Evolutionary conservation across 305 asterid species (phyloP).

Genomic region (Solanum hybrid): DNA sequence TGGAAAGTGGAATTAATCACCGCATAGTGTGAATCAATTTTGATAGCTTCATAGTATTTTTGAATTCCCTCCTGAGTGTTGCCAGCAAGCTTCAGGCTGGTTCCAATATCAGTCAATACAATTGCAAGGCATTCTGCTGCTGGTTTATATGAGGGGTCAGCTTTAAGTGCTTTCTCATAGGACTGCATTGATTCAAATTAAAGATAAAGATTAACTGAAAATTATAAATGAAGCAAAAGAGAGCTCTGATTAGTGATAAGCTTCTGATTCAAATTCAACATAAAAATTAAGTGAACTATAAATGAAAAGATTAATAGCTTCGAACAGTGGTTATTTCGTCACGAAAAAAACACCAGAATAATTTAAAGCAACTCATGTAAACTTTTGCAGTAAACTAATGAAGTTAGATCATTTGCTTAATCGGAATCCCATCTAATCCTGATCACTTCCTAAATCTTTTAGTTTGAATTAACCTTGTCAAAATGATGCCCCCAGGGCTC

Average conservation of each 20-base stretch:
- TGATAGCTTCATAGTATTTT: conserved; percentile 91
- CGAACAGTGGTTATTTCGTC: not conserved
- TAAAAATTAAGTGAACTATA: not conserved
- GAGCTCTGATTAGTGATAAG: not conserved
- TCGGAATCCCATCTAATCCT: not conserved
- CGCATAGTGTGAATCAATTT: conserved; percentile 86
- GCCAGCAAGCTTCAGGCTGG: conserved; percentile 96
- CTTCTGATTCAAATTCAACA: conserved; percentile 1
- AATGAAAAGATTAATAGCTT: not conserved
- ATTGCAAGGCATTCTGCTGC: conserved; percentile 95
- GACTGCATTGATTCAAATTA: conserved; percentile 42
- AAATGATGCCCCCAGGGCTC: not conserved
- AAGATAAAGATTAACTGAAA: not conserved
- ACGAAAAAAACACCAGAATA: not conserved
- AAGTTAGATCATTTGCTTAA: not conserved
- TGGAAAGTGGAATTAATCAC: conserved; percentile 30
- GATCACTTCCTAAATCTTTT: not conserved
- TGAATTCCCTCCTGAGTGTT: conserved; percentile 93
- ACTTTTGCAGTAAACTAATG: not conserved
- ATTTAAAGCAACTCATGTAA: not conserved
- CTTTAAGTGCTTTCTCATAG: conserved; percentile 84
- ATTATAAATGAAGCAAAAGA: conserved; percentile 1
- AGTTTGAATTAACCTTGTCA: not conserved
- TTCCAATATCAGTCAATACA: conserved; percentile 94
- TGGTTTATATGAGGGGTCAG: conserved; percentile 76